These are phyloP conservation scores for Alternaria panax DNA, from an alignment of 2,329 filamentous ascomycete species.

Conservation along the genomic window DNA sequence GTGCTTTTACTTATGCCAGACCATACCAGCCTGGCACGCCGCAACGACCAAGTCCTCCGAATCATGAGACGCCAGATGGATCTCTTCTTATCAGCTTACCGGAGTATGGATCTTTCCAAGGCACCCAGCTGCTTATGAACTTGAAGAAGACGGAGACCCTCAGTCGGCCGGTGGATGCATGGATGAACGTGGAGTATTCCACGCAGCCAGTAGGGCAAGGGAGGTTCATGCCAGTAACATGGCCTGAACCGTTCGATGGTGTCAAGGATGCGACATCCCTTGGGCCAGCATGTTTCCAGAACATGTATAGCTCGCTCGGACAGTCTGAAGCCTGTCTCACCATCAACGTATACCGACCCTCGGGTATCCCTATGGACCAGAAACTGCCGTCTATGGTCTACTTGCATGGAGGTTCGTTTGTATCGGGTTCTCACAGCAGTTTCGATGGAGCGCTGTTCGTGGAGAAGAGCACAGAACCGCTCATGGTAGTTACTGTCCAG, in stretches of 20 bases:
- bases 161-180: slow-evolving; percentile 53
- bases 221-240: slow-evolving; percentile 54
- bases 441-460: slow-evolving; percentile 48
- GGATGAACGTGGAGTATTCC: slow-evolving; percentile 59
- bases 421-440: slow-evolving; percentile 37
- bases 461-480: slow-evolving; percentile 36
- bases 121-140: slow-evolving; percentile 49
- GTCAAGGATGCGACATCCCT: slow-evolving; percentile 50
- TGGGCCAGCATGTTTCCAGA: slow-evolving; percentile 56
- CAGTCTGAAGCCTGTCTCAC: slow-evolving; percentile 48
- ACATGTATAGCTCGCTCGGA: slow-evolving; percentile 40
- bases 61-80: slow-evolving; percentile 16
- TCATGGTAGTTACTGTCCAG: slow-evolving; percentile 47
- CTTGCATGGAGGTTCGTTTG: slow-evolving; percentile 44
- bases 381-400: slow-evolving; percentile 45
- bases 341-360: slow-evolving; percentile 42
- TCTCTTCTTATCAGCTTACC: slow-evolving; percentile 44
- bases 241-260: slow-evolving; percentile 53
- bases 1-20: slow-evolving; percentile 23
- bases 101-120: slow-evolving; percentile 53
- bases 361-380: slow-evolving; percentile 32
- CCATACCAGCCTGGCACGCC: slow-evolving; percentile 13
- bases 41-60: slow-evolving; percentile 14
- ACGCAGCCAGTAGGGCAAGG: slow-evolving; percentile 50
- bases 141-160: slow-evolving; percentile 43